A percentile compares a stretch with the other conserved stretches of the same genome.
phyloP scores from a whole-genome alignment of 1,284 basidiomycete species.

The Ustilago xerochloae region DNA sequence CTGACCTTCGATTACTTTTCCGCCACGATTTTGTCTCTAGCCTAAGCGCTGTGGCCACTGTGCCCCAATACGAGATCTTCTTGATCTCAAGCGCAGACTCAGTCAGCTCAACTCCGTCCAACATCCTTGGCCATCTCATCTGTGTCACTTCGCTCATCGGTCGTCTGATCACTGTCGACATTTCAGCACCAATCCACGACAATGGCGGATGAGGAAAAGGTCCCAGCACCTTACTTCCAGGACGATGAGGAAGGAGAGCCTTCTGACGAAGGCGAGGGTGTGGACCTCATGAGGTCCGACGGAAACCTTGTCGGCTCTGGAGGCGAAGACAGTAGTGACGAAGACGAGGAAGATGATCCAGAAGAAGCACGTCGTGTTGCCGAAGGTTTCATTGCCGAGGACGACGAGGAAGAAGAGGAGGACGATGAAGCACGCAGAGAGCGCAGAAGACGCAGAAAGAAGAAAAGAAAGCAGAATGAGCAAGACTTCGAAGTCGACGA shows the following conservation, averaged over 20 bases:
- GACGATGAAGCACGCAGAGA: conserved; percentile 76
- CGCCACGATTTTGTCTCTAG: neutral
- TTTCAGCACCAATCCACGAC: neutral
- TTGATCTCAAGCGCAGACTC: conserved; percentile 1
- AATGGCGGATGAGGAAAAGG: conserved; percentile 45
- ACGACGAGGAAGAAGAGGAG: conserved; percentile 64
- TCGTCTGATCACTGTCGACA: too few relatives aligned
- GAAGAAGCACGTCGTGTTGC: conserved; percentile 65
- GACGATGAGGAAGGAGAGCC: conserved; percentile 51
- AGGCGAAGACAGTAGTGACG: conserved; percentile 59
- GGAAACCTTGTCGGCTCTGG: conserved; percentile 62
- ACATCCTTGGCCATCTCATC: neutral
- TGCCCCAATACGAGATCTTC: neutral
- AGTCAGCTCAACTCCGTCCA: neutral
- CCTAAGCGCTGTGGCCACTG: neutral
- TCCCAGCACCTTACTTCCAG: conserved; percentile 46
- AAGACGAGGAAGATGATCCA: conserved; percentile 66
- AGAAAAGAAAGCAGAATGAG: conserved; percentile 58
- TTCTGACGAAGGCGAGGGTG: conserved; percentile 59
- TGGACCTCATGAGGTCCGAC: conserved; percentile 61
- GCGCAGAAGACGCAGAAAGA: conserved; percentile 68
- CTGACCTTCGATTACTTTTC: neutral
- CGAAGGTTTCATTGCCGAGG: conserved; percentile 67
- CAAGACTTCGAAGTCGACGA: conserved; percentile 84
- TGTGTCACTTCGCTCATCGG: neutral